Percentiles rank a stretch among this genome's conserved stretches.
These are phyloP conservation scores for Trichoderma guizhouense DNA, from an alignment of 2,329 filamentous ascomycete genomes.

Conservation along the genomic window DNA sequence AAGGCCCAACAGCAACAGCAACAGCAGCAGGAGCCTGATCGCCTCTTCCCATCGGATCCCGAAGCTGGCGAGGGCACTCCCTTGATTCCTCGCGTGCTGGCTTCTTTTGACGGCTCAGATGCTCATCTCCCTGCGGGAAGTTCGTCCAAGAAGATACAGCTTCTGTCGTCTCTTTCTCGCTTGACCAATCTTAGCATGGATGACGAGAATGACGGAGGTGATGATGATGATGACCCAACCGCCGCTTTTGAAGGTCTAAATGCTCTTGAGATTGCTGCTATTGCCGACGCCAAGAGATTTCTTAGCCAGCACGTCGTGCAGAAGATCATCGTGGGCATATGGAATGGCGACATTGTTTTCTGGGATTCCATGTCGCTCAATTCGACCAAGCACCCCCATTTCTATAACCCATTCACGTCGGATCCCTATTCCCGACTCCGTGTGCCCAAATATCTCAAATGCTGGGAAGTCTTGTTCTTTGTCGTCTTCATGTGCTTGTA, in stretches of 20 bases:
- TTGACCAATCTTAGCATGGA: slow-evolving; percentile 43
- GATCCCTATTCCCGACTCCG: slow-evolving; percentile 73
- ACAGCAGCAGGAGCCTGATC: slow-evolving; percentile 7
- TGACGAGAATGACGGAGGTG: slow-evolving; percentile 35
- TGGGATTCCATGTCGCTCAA: slow-evolving; percentile 76
- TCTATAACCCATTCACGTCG: slow-evolving; percentile 65
- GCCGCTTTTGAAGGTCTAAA: slow-evolving; percentile 75
- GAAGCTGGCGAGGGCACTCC: slow-evolving; percentile 47
- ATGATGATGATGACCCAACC: slow-evolving; percentile 60
- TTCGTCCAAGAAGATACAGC: slow-evolving; percentile 44
- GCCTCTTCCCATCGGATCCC: slow-evolving; percentile 28
- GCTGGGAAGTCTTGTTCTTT: slow-evolving; percentile 81
- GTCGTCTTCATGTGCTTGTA: slow-evolving; percentile 73
- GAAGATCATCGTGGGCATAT: slow-evolving; percentile 78
- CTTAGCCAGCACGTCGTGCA: slow-evolving; percentile 77
- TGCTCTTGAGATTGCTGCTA: slow-evolving; percentile 80
- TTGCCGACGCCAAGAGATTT: slow-evolving; percentile 80
- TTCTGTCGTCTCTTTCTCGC: slow-evolving; percentile 53
- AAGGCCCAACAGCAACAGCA: slow-evolving; percentile 9
- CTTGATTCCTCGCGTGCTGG: slow-evolving; percentile 40
- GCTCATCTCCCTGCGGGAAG: slow-evolving; percentile 35
- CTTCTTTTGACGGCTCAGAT: slow-evolving; percentile 24
- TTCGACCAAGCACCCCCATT: slow-evolving; percentile 70
- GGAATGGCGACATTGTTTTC: slow-evolving; percentile 83
- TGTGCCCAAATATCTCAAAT: slow-evolving; percentile 80